phyloP scores from a whole-genome alignment of 768 basidiomycete species.

The Polyporus arcularius region DNA sequence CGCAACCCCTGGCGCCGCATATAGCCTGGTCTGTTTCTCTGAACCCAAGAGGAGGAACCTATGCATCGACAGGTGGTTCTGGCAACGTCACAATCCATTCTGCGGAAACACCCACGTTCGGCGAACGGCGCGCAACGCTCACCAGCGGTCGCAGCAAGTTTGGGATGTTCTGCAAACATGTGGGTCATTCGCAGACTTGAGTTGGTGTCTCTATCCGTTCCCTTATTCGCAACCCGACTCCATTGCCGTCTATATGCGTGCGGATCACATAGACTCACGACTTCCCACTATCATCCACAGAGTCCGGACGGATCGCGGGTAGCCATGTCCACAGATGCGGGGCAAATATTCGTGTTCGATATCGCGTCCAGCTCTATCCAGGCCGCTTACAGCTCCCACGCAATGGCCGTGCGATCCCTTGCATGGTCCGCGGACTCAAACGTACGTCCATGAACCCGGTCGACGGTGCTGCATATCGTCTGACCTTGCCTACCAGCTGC shows the following conservation, averaged over 20 bases:
- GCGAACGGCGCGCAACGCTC: slow-evolving; percentile 57
- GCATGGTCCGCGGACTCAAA: slow-evolving; percentile 90
- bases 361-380: slow-evolving; percentile 64
- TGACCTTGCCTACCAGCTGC: slow-evolving; percentile 48
- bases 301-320: slow-evolving; percentile 86
- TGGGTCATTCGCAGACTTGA: slow-evolving; percentile 37
- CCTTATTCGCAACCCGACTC: background rate
- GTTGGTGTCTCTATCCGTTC: slow-evolving; percentile 10
- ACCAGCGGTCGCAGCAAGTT: slow-evolving; percentile 74
- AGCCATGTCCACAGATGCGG: slow-evolving; percentile 81
- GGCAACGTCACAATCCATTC: slow-evolving; percentile 76
- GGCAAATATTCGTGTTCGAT: slow-evolving; percentile 89
- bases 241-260: background rate
- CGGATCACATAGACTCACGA: background rate
- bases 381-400: slow-evolving; percentile 82
- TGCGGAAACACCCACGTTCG: slow-evolving; percentile 66
- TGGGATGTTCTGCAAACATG: slow-evolving; percentile 74
- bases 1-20: background rate
- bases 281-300: slow-evolving; percentile 39
- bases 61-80: slow-evolving; percentile 70
- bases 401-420: slow-evolving; percentile 84
- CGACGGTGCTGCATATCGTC: background rate
- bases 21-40: slow-evolving; percentile 86
- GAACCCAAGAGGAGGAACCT: slow-evolving; percentile 71
- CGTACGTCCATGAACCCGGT: slow-evolving; percentile 44